Percentiles rank a stretch among this genome's conserved stretches.
Evolutionary conservation across 495 filamentous ascomycete genomes (phyloP).

Genomic region (Hypoxylon lienhwacheense): DNA sequence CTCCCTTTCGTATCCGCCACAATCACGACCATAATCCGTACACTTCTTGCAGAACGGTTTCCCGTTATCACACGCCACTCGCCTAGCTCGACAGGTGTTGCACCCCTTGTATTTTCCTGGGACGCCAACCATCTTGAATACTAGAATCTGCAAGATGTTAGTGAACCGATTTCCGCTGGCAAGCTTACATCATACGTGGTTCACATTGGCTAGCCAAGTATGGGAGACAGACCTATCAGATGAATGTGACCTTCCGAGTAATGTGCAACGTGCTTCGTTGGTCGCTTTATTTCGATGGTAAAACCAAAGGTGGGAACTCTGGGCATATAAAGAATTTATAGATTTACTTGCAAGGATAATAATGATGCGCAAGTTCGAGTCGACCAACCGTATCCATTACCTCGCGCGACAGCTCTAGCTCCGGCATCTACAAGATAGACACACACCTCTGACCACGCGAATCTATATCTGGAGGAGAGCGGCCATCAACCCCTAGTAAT

Average conservation of each 20-base stretch:
- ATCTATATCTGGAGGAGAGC: conserved; percentile 8
- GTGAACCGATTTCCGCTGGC: neutral
- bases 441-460: neutral
- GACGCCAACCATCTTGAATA: conserved; percentile 47
- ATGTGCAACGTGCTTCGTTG: conserved; percentile 5
- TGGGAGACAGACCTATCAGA: conserved; percentile 20
- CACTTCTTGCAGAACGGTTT: conserved; percentile 65
- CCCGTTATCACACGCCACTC: conserved; percentile 61
- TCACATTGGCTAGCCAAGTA: neutral
- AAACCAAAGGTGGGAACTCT: conserved; percentile 5
- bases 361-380: conserved; percentile 6
- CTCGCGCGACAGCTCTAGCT: conserved; percentile 10
- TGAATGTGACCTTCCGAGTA: conserved; percentile 12
- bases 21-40: conserved; percentile 63
- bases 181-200: conserved; percentile 5
- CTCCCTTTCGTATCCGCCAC: conserved; percentile 62
- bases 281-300: conserved; percentile 4
- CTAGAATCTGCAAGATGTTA: conserved; percentile 20
- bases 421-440: conserved; percentile 15
- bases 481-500: neutral
- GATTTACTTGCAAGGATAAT: conserved; percentile 11
- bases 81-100: conserved; percentile 48
- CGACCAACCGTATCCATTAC: conserved; percentile 9
- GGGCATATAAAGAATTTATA: conserved; percentile 22
- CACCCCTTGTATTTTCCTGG: conserved; percentile 53